A percentile compares a stretch with the other conserved stretches of the same genome.
phyloP scores from a whole-genome alignment of 1,284 basidiomycete genomes.

The Sphagnurus paluster region DNA sequence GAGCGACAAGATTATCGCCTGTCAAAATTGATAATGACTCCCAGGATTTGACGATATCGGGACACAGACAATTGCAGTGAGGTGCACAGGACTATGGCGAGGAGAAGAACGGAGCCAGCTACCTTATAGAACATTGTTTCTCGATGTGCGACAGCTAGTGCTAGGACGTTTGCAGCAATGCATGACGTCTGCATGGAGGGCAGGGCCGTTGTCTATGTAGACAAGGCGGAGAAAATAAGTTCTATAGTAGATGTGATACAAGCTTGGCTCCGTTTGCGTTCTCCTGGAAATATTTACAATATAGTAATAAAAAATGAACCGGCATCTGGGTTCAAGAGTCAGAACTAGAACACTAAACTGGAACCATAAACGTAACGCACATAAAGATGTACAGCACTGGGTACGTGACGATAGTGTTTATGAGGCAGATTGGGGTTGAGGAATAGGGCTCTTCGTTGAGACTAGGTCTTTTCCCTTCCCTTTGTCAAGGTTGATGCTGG shows the following conservation, averaged over 20 bases:
- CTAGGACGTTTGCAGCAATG: constrained; percentile 1
- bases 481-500: constrained; percentile 27
- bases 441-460: constrained; percentile 20
- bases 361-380: constrained; percentile 4
- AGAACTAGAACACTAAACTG: background rate
- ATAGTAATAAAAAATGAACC: constrained; percentile 12
- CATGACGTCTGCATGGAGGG: constrained; percentile 1
- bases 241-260: constrained; percentile 20
- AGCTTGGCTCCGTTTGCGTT: constrained; percentile 12
- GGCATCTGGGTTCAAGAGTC: constrained; percentile 3
- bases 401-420: constrained; percentile 3
- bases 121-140: background rate
- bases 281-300: constrained; percentile 15
- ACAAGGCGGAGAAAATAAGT: constrained; percentile 6
- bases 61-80: too few relatives aligned
- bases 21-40: background rate
- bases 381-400: background rate
- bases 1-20: background rate
- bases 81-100: background rate
- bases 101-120: background rate
- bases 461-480: constrained; percentile 32
- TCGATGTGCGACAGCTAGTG: background rate
- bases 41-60: background rate
- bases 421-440: constrained; percentile 15
- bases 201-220: too few relatives aligned